Conservation (phyloP, 2,329 filamentous ascomycete species). For the Dryadomyces quercivorus region DNA sequence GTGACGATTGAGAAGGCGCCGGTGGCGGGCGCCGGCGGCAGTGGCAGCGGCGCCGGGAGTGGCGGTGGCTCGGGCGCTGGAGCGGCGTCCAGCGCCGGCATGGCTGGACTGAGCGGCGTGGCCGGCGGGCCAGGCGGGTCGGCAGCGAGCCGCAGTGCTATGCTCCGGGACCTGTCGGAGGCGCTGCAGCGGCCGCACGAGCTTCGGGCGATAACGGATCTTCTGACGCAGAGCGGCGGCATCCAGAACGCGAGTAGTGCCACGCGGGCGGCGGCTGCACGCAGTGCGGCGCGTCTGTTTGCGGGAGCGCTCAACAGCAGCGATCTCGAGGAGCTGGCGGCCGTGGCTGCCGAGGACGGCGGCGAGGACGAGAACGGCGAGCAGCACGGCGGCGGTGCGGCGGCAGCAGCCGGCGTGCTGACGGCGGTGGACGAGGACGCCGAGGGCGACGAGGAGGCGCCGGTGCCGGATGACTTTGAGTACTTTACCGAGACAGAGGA, state of each 20-base stretch:
- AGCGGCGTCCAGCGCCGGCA: not conserved
- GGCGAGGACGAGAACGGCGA: constrained; percentile 12
- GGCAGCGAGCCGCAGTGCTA: constrained; percentile 8
- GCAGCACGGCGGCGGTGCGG: constrained; percentile 36
- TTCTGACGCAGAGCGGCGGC: constrained; percentile 13
- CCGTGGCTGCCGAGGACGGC: constrained; percentile 13
- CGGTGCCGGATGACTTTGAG: constrained; percentile 60
- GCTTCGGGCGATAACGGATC: constrained; percentile 28
- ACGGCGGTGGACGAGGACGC: constrained; percentile 81
- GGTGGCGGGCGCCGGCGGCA: constrained; percentile 28
- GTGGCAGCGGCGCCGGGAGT: constrained; percentile 7
- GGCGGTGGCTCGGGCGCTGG: constrained; percentile 10
- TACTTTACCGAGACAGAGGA: constrained; percentile 59
- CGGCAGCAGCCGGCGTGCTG: constrained; percentile 65
- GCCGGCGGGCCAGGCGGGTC: constrained; percentile 9
- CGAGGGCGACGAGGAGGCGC: constrained; percentile 61
- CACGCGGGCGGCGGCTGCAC: constrained; percentile 20
- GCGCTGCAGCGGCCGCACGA: constrained; percentile 10
- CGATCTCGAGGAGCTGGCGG: constrained; percentile 6
- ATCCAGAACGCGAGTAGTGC: constrained; percentile 16
- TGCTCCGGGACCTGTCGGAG: constrained; percentile 9
- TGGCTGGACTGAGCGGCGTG: not conserved
- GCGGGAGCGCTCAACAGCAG: constrained; percentile 6
- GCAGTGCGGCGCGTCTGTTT: constrained; percentile 13
- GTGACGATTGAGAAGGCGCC: constrained; percentile 50